Conservation (phyloP, 2,329 filamentous ascomycete species). For the Eurotiales sp. region DNA sequence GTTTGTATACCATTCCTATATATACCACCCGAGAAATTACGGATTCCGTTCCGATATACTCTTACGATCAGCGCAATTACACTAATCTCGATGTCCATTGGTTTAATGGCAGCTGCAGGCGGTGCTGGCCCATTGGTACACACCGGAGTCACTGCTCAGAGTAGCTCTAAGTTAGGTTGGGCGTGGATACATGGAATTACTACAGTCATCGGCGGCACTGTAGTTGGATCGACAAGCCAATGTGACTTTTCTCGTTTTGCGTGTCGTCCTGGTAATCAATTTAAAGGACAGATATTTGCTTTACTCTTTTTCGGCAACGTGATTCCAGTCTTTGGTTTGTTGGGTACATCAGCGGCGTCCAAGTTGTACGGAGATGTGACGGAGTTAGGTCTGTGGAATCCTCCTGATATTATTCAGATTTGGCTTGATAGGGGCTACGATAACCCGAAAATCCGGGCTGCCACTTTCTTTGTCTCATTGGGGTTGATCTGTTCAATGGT, state of each 20-base stretch:
- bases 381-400: constrained; percentile 36
- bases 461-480: constrained; percentile 45
- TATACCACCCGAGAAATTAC: constrained; percentile 37
- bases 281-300: constrained; percentile 40
- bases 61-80: constrained; percentile 24
- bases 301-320: constrained; percentile 39
- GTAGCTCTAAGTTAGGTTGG: constrained; percentile 30
- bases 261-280: constrained; percentile 35
- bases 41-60: constrained; percentile 25
- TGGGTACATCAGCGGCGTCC: constrained; percentile 31
- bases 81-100: constrained; percentile 26
- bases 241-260: constrained; percentile 46
- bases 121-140: constrained; percentile 29
- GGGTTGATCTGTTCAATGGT: constrained; percentile 46
- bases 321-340: constrained; percentile 37
- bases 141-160: constrained; percentile 3
- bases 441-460: constrained; percentile 36
- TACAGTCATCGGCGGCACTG: constrained; percentile 42
- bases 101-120: constrained; percentile 31
- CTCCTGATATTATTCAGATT: constrained; percentile 38
- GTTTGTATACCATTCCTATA: constrained; percentile 39
- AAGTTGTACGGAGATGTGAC: constrained; percentile 31
- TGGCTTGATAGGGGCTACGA: constrained; percentile 31
- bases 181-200: constrained; percentile 38
- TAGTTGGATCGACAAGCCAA: constrained; percentile 46